phyloP scores from a whole-genome alignment of 164 flowering plant genomes.

The Vitis cinerea region DNA sequence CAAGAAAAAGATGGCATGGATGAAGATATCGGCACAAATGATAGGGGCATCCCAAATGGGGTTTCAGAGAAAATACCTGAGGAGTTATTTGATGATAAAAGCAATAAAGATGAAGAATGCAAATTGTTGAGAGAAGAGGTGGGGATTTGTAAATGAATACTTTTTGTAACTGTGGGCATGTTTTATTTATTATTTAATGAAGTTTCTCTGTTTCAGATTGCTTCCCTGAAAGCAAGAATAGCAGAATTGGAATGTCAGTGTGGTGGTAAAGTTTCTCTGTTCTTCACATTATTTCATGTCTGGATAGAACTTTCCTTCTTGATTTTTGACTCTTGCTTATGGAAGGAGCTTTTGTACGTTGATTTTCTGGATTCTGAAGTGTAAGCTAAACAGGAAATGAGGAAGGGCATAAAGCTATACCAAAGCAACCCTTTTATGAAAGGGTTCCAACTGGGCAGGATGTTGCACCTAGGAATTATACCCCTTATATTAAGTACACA shows the following conservation, averaged over 20 bases:
- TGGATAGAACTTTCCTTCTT: not conserved
- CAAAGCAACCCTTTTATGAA: conserved; percentile 23
- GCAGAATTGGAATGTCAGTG: conserved; percentile 46
- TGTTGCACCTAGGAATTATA: conserved; percentile 47
- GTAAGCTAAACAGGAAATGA: conserved; percentile 31
- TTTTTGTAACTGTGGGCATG: not conserved
- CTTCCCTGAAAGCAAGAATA: conserved; percentile 56
- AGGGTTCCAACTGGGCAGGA: conserved; percentile 21
- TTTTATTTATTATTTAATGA: conserved; percentile 1
- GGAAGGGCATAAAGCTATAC: conserved; percentile 13
- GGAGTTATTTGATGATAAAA: conserved; percentile 17
- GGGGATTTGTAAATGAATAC: not conserved
- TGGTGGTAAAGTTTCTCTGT: conserved; percentile 16
- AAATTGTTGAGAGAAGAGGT: conserved; percentile 65
- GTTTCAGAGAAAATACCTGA: conserved; percentile 11
- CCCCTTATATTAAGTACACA: conserved; percentile 78
- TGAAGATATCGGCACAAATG: conserved; percentile 9
- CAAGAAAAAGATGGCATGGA: conserved; percentile 18
- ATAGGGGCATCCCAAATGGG: conserved; percentile 8
- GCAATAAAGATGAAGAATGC: conserved; percentile 40
- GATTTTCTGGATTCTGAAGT: conserved; percentile 5
- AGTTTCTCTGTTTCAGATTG: conserved; percentile 46
- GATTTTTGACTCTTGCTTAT: conserved; percentile 6
- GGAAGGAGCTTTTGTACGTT: not conserved
- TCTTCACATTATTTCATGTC: not conserved